Conservation (phyloP, 345 rosid species). For the Linum tenue region DNA sequence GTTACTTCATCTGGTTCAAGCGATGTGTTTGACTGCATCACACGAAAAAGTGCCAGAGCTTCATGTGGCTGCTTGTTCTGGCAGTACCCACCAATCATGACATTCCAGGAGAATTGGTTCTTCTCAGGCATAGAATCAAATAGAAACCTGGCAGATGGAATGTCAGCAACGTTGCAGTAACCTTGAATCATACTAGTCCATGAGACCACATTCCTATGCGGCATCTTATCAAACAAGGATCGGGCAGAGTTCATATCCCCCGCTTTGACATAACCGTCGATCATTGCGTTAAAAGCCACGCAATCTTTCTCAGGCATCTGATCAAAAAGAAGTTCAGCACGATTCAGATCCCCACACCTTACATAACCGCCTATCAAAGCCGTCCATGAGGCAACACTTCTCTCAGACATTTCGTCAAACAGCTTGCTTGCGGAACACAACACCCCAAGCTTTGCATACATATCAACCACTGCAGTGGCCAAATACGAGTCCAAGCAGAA, state of each 20-base stretch:
- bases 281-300: conserved; percentile 48
- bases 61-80: conserved; percentile 58
- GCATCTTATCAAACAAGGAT: conserved; percentile 51
- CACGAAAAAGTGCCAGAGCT: conserved; percentile 51
- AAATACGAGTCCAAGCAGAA: conserved; percentile 49
- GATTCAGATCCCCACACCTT: conserved; percentile 37
- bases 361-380: conserved; percentile 54
- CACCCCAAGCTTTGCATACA: conserved; percentile 54
- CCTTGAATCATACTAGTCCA: conserved; percentile 76
- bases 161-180: conserved; percentile 42
- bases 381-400: conserved; percentile 68
- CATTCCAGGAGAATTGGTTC: conserved; percentile 68
- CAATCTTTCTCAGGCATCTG: conserved; percentile 49
- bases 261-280: conserved; percentile 57
- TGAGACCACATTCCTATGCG: conserved; percentile 45
- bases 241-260: conserved; percentile 53
- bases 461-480: conserved; percentile 55
- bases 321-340: conserved; percentile 41
- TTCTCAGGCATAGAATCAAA: conserved; percentile 66
- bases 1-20: conserved; percentile 63
- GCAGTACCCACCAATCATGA: conserved; percentile 65
- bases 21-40: conserved; percentile 43
- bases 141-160: conserved; percentile 39
- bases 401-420: conserved; percentile 58
- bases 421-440: conserved; percentile 34